A percentile compares a stretch with the other conserved stretches of the same genome.
Conservation (phyloP, 2,329 filamentous ascomycete genomes). For the Colletotrichum tofieldiae region DNA sequence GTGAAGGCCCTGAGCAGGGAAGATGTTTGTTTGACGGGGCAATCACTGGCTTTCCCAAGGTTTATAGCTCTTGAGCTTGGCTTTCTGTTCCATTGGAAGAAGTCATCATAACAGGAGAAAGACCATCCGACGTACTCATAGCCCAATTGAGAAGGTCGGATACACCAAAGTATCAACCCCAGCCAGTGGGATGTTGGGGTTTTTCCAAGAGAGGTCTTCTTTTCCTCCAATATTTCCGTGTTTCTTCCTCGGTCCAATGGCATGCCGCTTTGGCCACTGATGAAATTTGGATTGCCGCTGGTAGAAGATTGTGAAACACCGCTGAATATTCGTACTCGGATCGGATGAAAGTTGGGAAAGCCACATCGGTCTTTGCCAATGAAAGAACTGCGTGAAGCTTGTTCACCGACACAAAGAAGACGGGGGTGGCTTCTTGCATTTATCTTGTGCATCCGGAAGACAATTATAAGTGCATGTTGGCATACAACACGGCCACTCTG, state of each 20-base stretch:
- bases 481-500: neutral
- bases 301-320: slow-evolving; percentile 24
- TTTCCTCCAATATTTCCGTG: neutral
- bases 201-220: neutral
- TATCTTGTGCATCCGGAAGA: neutral
- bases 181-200: neutral
- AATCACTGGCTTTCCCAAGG: slow-evolving; percentile 21
- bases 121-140: slow-evolving; percentile 10
- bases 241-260: slow-evolving; percentile 7
- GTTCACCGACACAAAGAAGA: neutral
- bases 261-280: neutral
- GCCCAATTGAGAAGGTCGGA: slow-evolving; percentile 5
- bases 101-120: neutral
- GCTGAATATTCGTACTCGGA: neutral
- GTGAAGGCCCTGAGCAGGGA: neutral
- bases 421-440: neutral
- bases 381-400: neutral
- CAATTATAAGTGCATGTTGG: neutral
- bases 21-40: slow-evolving; percentile 17
- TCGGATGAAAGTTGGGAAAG: neutral
- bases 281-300: neutral
- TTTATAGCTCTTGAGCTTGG: slow-evolving; percentile 11
- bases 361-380: neutral
- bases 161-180: neutral
- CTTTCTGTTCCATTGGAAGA: neutral